Evolutionary conservation across 2,329 filamentous ascomycete genomes (phyloP), one percentile per base, ranked within the genome.

Genomic region (Trichoderma cornu-damae): DNA sequence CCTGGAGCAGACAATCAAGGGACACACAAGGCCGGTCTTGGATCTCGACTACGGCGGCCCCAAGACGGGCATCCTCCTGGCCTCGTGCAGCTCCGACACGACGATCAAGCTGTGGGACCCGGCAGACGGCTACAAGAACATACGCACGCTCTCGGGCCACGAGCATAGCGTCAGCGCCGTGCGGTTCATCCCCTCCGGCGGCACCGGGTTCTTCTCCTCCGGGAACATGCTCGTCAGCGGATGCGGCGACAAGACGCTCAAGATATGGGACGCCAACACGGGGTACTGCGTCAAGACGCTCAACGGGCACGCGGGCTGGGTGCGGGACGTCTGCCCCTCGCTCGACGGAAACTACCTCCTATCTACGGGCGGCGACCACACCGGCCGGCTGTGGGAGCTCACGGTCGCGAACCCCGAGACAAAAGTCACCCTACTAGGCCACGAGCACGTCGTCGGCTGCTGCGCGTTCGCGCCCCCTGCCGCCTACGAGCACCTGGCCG

Each of bases 41-140:
- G 91, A 96, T 68, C 83, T 96, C 35, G 92, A 96, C 68, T 96
- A 89, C 73, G 92, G 93, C 32, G 91, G 91, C 0, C 90, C 90
- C 1, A 80, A 87, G 68, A 88, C 53, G 34, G 46, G 54, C 18
- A 58, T 61, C 18, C 63, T 71, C 3, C 66, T 75, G 20, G 73
- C 77, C 4, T 92, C 88, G 6, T 96, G 90, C 76, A 91, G 86
- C 47, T 91, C 87, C 48, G 93, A 96, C 71, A 75, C 96, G 43
- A 96, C 90, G 2, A 96, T 96, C 73, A 96, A 96, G 72, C 77
- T 96, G 22, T 97, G 92, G 92, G 90, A 96, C 64, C 92, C 93
- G 1, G 82, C 85, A 42, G 88, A 96, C 69, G 89, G 94, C 59
- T 96, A 96, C 76, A 96, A 96, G 71, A 96, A 96, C 68, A 96